Evolutionary conservation across 768 basidiomycete species (phyloP), one percentile per base, ranked within the genome.

Genomic region (Nevesoporus exiguus): DNA sequence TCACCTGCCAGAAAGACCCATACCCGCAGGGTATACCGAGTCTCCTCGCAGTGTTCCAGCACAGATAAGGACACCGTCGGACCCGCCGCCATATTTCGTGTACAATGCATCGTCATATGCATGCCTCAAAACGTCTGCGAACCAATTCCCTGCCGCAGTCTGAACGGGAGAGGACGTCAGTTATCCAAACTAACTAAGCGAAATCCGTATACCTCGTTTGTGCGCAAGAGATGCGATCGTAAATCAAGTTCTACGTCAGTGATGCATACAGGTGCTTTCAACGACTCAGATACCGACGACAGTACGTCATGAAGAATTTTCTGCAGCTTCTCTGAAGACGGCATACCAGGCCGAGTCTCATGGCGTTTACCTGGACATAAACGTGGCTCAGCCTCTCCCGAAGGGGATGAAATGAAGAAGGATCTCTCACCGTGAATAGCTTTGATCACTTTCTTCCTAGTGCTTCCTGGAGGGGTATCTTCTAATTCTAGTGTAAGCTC

Each of bases 31-130:
- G 70, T 95, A 95, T 3, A 80, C 74, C 1, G 88, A 86, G 66
- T 96, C 93, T 6, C 93, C 93, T 45, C 93, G 82, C 41, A 94
- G 72, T 1, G 90, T 92, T 8, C 93, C 93, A 22, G 86, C 88
- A 60, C 84, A 88, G 25, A 94, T 81, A 49, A 96, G 76, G 10
- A 90, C 90, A 0, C 84, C 90, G 64, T 95, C 90, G 1, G 90
- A 82, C 2, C 83, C 90, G 11, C 78, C 81, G 48, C 75, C 76
- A 21, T 76, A 82, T 61, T 81, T 77, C 61, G 83, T 69, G 46
- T 77, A 78, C 25, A 86, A 72, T 0, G 80, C 77, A 51, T 88
- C 87, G 52, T 92, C 89, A 59, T 92, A 97, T 0, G 89, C 82
- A 68, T 93, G 88, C 58, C 88, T 74, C 39, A 92, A 67, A 33